Percentiles rank a stretch among this genome's conserved stretches.
Conservation (phyloP, 2,329 filamentous ascomycete genomes). For the Sporothrix curviconia region DNA sequence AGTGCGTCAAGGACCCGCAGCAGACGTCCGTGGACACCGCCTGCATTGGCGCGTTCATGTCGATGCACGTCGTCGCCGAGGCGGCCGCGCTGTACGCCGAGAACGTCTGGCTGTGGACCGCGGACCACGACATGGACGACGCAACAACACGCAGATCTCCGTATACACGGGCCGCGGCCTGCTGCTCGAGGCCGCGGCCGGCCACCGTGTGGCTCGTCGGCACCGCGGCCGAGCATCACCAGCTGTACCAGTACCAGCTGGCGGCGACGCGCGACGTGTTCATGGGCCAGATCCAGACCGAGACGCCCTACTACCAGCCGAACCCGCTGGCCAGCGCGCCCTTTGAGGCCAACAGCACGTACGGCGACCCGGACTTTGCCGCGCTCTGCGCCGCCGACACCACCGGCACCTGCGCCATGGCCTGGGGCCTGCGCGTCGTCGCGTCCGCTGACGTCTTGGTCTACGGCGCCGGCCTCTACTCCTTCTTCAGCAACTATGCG, state of each 20-base stretch:
- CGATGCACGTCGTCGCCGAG: constrained; percentile 38
- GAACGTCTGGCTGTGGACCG: constrained; percentile 58
- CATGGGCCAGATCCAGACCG: constrained; percentile 60
- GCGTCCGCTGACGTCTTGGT: constrained; percentile 48
- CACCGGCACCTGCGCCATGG: constrained; percentile 40
- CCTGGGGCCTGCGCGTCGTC: constrained; percentile 60
- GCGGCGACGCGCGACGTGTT: constrained; percentile 53
- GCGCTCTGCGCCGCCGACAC: constrained; percentile 28
- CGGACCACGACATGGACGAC: constrained; percentile 45
- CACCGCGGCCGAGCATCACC: constrained; percentile 58
- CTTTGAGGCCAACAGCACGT: constrained; percentile 38
- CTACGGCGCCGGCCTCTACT: constrained; percentile 61
- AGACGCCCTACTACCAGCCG: constrained; percentile 66
- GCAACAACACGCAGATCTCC: constrained; percentile 9
- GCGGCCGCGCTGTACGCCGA: constrained; percentile 40
- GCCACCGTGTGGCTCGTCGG: constrained; percentile 51
- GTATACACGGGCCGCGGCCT: constrained; percentile 9
- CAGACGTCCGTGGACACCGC: constrained; percentile 37
- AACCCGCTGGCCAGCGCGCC: constrained; percentile 52
- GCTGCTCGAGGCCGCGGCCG: constrained; percentile 32
- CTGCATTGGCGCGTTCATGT: constrained; percentile 53
- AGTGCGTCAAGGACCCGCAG: constrained; percentile 46
- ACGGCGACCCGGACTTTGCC: constrained; percentile 49
- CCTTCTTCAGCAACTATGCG: constrained; percentile 60
- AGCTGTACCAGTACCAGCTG: constrained; percentile 64